Evolutionary conservation across 2,329 filamentous ascomycete species (phyloP).

Genomic region (Penicillium sclerotigenum): DNA sequence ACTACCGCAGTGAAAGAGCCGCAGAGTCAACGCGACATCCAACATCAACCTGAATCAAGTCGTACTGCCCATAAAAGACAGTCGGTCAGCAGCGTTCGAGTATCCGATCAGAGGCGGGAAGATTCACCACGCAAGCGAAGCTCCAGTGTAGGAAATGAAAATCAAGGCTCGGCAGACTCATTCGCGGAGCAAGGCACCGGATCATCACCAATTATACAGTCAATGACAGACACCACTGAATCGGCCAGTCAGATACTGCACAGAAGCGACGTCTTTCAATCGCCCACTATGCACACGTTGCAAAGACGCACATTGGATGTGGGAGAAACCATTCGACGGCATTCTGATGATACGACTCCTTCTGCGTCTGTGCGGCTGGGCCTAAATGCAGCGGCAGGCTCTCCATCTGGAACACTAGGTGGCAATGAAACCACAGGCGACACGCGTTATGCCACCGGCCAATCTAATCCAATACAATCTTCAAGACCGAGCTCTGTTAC

Average conservation of each 20-base stretch:
- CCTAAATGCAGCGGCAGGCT: conserved; percentile 5
- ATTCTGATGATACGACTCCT: conserved; percentile 38
- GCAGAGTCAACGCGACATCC: conserved; percentile 9
- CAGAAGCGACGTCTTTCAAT: conserved; percentile 83
- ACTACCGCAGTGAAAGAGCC: conserved; percentile 39
- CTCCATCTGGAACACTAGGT: background rate
- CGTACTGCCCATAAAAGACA: conserved; percentile 19
- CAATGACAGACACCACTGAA: conserved; percentile 67
- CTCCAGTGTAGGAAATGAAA: conserved; percentile 59
- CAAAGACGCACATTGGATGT: conserved; percentile 28
- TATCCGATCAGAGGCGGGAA: conserved; percentile 9
- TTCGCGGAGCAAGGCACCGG: conserved; percentile 72
- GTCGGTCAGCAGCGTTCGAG: conserved; percentile 21
- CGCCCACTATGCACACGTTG: conserved; percentile 60
- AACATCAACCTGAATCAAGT: conserved; percentile 16
- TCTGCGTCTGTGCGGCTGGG: conserved; percentile 28
- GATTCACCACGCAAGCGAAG: conserved; percentile 51
- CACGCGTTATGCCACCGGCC: conserved; percentile 16
- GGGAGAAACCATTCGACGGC: conserved; percentile 27
- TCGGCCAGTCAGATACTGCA: conserved; percentile 89
- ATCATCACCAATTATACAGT: conserved; percentile 67
- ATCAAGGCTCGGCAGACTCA: conserved; percentile 68
- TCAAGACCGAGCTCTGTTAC: conserved; percentile 37
- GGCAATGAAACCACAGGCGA: conserved; percentile 14
- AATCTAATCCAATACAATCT: conserved; percentile 26